Conservation (phyloP, 1,139 yeast genomes). For the Geotrichum cucujoidarum region DNA sequence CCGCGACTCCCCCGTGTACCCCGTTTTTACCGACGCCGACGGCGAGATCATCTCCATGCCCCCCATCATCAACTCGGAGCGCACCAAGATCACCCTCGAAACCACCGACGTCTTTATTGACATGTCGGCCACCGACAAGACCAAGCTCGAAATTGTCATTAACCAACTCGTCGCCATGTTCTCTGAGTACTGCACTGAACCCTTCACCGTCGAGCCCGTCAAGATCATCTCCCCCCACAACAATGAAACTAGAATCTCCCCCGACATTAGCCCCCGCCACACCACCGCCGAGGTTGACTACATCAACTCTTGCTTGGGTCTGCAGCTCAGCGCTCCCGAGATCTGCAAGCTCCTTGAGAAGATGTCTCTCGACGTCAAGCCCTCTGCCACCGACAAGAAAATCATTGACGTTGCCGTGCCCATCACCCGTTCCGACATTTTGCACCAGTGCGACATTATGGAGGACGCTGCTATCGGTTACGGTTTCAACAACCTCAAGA, state of each 20-base stretch:
- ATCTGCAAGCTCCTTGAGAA: slow-evolving; percentile 64
- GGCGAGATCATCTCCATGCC: slow-evolving; percentile 87
- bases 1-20: slow-evolving; percentile 83
- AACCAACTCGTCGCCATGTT: slow-evolving; percentile 95
- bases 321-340: slow-evolving; percentile 62
- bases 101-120: slow-evolving; percentile 90
- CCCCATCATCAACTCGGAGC: slow-evolving; percentile 92
- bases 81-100: slow-evolving; percentile 77
- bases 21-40: slow-evolving; percentile 77
- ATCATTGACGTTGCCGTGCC: slow-evolving; percentile 72
- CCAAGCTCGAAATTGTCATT: slow-evolving; percentile 86
- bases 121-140: slow-evolving; percentile 90
- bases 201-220: slow-evolving; percentile 78
- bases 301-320: slow-evolving; percentile 89
- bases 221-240: slow-evolving; percentile 81
- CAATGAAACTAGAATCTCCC: slow-evolving; percentile 68
- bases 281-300: slow-evolving; percentile 75
- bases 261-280: slow-evolving; percentile 61
- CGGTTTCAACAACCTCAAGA: slow-evolving; percentile 84
- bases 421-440: slow-evolving; percentile 88
- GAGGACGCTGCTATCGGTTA: slow-evolving; percentile 97
- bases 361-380: slow-evolving; percentile 72
- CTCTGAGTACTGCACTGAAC: slow-evolving; percentile 64
- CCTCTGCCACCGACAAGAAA: slow-evolving; percentile 47
- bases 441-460: slow-evolving; percentile 98